Evolutionary conservation across 1,284 basidiomycete species (phyloP).

Genomic region (Melampsora allii-populina): DNA sequence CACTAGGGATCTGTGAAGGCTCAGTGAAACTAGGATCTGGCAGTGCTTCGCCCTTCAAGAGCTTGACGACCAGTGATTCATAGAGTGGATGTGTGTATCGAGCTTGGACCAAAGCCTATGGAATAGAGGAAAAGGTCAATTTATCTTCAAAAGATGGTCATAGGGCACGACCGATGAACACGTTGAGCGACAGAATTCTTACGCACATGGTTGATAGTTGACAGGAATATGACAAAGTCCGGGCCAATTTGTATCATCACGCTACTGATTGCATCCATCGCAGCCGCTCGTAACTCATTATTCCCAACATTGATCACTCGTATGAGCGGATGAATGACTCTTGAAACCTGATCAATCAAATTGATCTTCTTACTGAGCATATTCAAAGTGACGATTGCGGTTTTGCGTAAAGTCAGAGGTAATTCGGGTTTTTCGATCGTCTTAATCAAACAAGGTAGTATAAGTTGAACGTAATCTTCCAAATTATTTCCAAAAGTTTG

Average conservation of each 20-base stretch:
- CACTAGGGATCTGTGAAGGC: constrained; percentile 52
- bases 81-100: constrained; percentile 81
- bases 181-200: not conserved
- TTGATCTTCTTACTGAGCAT: constrained; percentile 89
- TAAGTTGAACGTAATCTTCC: constrained; percentile 95
- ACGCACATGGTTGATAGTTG: constrained; percentile 88
- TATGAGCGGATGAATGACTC: constrained; percentile 93
- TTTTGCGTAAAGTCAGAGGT: constrained; percentile 71
- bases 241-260: constrained; percentile 89
- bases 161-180: not conserved
- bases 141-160: not conserved
- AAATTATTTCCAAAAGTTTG: constrained; percentile 93
- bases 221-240: constrained; percentile 95
- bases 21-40: constrained; percentile 60
- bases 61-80: constrained; percentile 79
- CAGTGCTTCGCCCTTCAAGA: constrained; percentile 86
- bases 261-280: constrained; percentile 91
- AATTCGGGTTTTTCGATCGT: constrained; percentile 83
- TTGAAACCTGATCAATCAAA: constrained; percentile 97
- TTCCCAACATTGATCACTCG: constrained; percentile 79
- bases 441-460: constrained; percentile 90
- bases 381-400: constrained; percentile 87
- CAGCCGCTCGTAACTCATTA: constrained; percentile 72
- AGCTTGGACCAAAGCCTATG: constrained; percentile 70
- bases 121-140: not conserved